Percentiles rank a stretch among this genome's conserved stretches.
These are phyloP conservation scores for Reticulascus tulasneorum DNA, from an alignment of 2,329 filamentous ascomycete species.

Conservation along the genomic window DNA sequence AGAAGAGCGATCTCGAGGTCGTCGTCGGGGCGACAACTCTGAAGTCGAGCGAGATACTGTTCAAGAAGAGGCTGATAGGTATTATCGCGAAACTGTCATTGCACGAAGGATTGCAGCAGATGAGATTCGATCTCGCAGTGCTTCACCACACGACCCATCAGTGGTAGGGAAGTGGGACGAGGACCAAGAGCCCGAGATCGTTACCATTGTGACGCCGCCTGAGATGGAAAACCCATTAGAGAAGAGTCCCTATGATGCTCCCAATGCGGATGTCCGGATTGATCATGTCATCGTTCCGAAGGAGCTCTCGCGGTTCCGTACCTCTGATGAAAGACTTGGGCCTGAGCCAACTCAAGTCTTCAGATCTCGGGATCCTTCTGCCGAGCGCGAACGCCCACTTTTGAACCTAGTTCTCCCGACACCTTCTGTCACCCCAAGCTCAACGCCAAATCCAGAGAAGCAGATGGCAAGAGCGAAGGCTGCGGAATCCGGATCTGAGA, in stretches of 20 bases:
- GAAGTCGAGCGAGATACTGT: slow-evolving; percentile 36
- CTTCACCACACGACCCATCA: slow-evolving; percentile 46
- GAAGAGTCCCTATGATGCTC: slow-evolving; percentile 51
- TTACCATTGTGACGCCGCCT: slow-evolving; percentile 52
- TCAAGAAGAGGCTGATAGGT: slow-evolving; percentile 53
- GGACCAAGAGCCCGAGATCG: slow-evolving; percentile 27
- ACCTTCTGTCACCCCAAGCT: slow-evolving; percentile 47
- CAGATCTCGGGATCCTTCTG: slow-evolving; percentile 47
- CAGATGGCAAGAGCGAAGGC: slow-evolving; percentile 16
- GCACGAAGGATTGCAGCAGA: slow-evolving; percentile 52
- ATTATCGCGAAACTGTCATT: slow-evolving; percentile 52
- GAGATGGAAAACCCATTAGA: slow-evolving; percentile 41
- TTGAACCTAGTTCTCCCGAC: slow-evolving; percentile 61
- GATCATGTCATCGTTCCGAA: slow-evolving; percentile 55
- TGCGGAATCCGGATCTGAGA: slow-evolving; percentile 18
- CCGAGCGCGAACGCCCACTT: slow-evolving; percentile 52
- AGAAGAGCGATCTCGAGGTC: slow-evolving; percentile 31
- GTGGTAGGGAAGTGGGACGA: slow-evolving; percentile 52
- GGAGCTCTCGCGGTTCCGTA: slow-evolving; percentile 38
- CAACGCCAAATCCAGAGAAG: slow-evolving; percentile 17
- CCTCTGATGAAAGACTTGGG: slow-evolving; percentile 20
- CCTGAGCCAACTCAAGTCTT: slow-evolving; percentile 29
- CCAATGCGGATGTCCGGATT: slow-evolving; percentile 60
- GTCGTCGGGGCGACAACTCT: slow-evolving; percentile 28
- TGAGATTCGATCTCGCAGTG: slow-evolving; percentile 48